These are phyloP conservation scores for Bacterosira constricta DNA, from an alignment of 108 stramenopile genomes.

Conservation along the genomic window DNA sequence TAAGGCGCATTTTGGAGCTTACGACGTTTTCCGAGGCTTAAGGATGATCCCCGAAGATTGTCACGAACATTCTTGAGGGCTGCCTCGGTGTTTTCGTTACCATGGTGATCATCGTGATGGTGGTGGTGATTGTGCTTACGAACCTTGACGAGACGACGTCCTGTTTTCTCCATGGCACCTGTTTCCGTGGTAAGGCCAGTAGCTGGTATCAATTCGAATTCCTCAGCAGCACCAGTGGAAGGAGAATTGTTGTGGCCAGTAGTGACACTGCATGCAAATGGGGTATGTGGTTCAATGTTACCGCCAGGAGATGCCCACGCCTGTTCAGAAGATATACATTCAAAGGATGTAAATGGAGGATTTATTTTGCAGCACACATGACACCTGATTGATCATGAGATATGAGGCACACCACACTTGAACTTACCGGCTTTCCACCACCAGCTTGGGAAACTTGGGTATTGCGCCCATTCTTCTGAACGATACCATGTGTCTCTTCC, in stretches of 20 bases:
- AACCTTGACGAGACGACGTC: not conserved
- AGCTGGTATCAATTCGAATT: no score
- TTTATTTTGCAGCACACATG: no score
- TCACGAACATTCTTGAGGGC: slow-evolving; percentile 7
- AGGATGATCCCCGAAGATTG: slow-evolving; percentile 8
- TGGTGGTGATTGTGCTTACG: not conserved
- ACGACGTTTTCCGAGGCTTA: not conserved
- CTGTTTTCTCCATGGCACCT: not conserved
- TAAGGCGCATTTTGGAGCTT: not conserved
- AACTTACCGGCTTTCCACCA: not conserved
- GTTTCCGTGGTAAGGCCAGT: not conserved
- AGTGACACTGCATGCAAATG: no score
- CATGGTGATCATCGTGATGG: not conserved
- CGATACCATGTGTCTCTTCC: not conserved
- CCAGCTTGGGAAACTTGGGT: not conserved
- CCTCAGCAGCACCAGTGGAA: no score
- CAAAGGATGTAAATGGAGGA: no score
- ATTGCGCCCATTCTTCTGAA: not conserved
- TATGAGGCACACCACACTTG: not conserved
- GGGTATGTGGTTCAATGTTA: no score
- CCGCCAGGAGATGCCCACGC: no score
- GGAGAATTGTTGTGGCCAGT: no score
- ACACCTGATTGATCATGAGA: no score
- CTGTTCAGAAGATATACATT: no score
- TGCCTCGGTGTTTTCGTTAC: not conserved